phyloP scores from a whole-genome alignment of 495 filamentous ascomycete genomes.

The Penicillium herquei region DNA sequence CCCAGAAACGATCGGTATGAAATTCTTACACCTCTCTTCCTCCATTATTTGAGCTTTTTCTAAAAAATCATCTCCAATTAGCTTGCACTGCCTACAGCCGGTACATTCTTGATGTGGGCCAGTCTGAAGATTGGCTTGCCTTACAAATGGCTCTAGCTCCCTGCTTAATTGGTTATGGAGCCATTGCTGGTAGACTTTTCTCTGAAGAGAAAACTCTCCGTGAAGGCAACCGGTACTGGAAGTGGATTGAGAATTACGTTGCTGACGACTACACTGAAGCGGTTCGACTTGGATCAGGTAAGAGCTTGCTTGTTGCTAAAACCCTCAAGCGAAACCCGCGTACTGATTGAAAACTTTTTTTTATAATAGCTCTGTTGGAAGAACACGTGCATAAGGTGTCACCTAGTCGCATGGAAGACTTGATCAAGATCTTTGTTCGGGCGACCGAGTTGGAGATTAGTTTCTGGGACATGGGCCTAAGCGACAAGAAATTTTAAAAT shows the following conservation, averaged over 20 bases:
- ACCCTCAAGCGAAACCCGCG: conserved; percentile 5
- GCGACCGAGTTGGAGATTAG: conserved; percentile 87
- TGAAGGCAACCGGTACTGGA: conserved; percentile 78
- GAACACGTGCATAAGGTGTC: conserved; percentile 67
- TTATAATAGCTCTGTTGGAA: conserved; percentile 62
- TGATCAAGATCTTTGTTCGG: conserved; percentile 79
- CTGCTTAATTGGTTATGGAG: conserved; percentile 83
- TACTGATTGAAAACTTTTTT: conserved; percentile 18
- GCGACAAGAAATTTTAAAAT: conserved; percentile 25
- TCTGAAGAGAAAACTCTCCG: conserved; percentile 51
- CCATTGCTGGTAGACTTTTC: conserved; percentile 66
- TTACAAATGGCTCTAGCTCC: conserved; percentile 81
- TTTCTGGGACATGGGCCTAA: conserved; percentile 83
- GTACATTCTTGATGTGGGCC: conserved; percentile 85
- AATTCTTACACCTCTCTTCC: background rate
- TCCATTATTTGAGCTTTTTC: conserved; percentile 17
- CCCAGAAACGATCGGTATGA: conserved; percentile 70
- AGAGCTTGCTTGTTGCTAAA: conserved; percentile 10
- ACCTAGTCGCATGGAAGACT: conserved; percentile 70
- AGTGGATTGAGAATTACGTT: conserved; percentile 86
- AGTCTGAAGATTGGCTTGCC: conserved; percentile 80
- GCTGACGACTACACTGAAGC: conserved; percentile 73
- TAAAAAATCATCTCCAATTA: conserved; percentile 15
- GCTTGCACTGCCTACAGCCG: conserved; percentile 54
- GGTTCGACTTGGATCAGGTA: conserved; percentile 65